Base-by-base conservation (phyloP, 768 basidiomycete species). In the Amylocystis lapponica region DNA sequence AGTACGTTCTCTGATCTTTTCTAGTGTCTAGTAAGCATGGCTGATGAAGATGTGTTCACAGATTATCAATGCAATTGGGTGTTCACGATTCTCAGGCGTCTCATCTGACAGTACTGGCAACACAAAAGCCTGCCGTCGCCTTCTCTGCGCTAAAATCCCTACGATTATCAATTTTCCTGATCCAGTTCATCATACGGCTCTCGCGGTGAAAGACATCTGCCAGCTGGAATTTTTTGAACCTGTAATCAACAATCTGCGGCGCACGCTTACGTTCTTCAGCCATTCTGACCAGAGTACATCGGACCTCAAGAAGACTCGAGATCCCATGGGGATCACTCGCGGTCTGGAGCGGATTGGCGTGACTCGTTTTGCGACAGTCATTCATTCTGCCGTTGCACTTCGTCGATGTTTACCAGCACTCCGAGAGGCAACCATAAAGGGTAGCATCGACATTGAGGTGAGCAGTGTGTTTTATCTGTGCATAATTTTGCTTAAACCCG, bases 141-240 rank as follows among this genome's bases (percentile, higher is more conserved):
- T n/a, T 7, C 23, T 40, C 5, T 40, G 39, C 23, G 17, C 16
- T 8, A 22, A 21, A 6, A n/a, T 40, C 14, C 25, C 25, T 12
- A 40, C 39, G 6, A 27, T 40, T 10, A 26, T 40, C 13, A 27
- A 40, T 25, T 27, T 40, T 11, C 39, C 39, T 9, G 39, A 40
- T 26, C 39, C 39, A 5, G 29, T 40, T 5, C 39, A 40, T 27
- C 39, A 27, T 19, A 40, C 29, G 4, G 21, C 13, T 14, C 16
- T 27, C 16, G 20, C 39, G 16, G 7, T 40, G 9, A 27, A 40
- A 20, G 23, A 40, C 16, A 40, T 40, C 29, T 27, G 25, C 26
- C 17, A 27, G 16, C 22, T 40, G 25, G 6, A 7, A 8, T 40
- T 26, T n/a, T 40, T 40, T 26, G 27, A 27, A 7, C 14, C 13